These are phyloP conservation scores for Basidiobolus heterosporus DNA, from an alignment of 371 early-diverging fungal genomes.

Conservation along the genomic window DNA sequence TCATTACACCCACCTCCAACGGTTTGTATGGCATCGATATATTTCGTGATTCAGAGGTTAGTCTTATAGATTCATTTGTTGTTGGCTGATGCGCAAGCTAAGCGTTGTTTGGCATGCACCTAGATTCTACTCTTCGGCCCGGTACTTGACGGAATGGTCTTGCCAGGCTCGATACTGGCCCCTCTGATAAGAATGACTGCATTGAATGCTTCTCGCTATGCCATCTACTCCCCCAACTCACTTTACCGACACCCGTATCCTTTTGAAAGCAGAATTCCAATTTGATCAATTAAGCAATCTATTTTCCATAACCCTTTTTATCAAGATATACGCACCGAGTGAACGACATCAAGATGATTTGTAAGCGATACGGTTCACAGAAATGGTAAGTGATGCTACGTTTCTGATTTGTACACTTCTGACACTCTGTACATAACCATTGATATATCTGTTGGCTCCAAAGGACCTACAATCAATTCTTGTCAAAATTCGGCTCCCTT, in stretches of 20 bases:
- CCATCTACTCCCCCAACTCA: constrained; percentile 7
- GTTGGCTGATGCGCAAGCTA: not conserved
- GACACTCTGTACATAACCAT: no score
- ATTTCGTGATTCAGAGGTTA: constrained; percentile 52
- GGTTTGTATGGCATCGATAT: constrained; percentile 56
- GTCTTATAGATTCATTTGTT: not conserved
- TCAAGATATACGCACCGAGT: not conserved
- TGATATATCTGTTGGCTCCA: no score
- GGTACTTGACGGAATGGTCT: constrained; percentile 60
- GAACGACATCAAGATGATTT: not conserved
- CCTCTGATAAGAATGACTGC: constrained; percentile 72
- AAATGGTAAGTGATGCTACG: not conserved
- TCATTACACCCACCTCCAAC: constrained; percentile 55
- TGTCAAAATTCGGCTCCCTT: no score
- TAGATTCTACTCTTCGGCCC: constrained; percentile 72
- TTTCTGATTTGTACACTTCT: no score
- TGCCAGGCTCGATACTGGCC: constrained; percentile 55
- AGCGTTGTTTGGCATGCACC: not conserved
- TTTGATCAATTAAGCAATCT: not conserved
- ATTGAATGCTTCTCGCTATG: constrained; percentile 43
- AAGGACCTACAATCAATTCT: no score
- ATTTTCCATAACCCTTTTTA: not conserved
- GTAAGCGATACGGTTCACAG: not conserved
- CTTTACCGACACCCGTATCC: constrained; percentile 2
- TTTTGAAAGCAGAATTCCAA: not conserved